Conservation (phyloP, 192 early-diverging fungal genomes). For the Chytriomyces sp. region DNA sequence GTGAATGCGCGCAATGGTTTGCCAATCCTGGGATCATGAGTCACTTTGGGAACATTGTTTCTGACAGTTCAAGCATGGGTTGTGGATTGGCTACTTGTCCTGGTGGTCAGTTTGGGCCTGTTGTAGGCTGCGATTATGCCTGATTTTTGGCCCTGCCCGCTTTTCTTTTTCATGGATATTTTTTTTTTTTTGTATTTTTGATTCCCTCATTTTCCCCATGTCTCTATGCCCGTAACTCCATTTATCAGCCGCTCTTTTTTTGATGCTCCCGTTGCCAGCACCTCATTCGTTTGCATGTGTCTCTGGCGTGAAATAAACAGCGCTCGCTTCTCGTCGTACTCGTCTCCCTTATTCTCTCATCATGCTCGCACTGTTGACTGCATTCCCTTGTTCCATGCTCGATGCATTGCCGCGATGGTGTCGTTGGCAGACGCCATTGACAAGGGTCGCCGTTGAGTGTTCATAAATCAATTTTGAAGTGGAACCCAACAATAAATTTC, state of each 20-base stretch:
- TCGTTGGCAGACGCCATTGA: too few species aligned
- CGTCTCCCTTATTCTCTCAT: background rate
- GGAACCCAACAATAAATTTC: background rate
- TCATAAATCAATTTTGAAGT: too few species aligned
- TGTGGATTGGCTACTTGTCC: background rate
- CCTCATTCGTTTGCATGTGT: too few species aligned
- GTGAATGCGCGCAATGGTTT: constrained; percentile 14
- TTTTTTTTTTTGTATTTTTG: too few species aligned
- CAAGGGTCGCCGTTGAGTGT: too few species aligned
- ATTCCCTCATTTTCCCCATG: too few species aligned
- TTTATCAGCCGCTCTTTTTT: background rate
- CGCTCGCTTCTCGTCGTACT: background rate
- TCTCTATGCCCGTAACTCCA: too few species aligned
- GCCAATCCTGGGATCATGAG: background rate
- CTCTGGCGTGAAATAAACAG: too few species aligned
- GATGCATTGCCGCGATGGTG: too few species aligned
- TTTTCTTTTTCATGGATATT: background rate
- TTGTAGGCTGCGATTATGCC: constrained; percentile 15
- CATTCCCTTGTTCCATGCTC: background rate
- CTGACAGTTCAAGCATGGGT: background rate
- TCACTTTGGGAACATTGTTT: constrained; percentile 22
- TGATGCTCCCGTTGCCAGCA: background rate
- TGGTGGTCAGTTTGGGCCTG: background rate
- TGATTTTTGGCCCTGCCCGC: background rate
- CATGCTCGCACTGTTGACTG: background rate